These are phyloP conservation scores for Ottelia alismoides DNA, from an alignment of 106 monocot genomes.

Conservation along the genomic window DNA sequence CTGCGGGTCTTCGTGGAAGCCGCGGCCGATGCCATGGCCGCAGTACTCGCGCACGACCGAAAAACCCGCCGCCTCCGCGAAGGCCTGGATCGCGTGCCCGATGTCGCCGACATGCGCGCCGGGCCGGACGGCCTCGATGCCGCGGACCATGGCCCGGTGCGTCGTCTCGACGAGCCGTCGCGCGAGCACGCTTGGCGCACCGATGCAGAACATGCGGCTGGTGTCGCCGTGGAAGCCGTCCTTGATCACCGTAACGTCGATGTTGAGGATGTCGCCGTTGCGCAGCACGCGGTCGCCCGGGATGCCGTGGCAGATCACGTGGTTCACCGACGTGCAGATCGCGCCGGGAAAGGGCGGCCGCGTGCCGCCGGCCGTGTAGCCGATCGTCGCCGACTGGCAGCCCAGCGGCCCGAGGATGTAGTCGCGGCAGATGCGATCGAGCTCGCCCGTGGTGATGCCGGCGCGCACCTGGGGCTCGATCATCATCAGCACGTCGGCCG, in stretches of 20 bases:
- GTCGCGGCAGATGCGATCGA: neutral
- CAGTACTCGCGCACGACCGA: neutral
- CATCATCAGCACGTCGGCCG: too few relatives aligned
- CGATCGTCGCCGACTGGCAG: too few relatives aligned
- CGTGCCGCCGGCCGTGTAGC: too few relatives aligned
- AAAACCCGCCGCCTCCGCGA: neutral
- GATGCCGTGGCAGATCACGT: neutral
- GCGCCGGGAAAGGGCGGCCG: neutral
- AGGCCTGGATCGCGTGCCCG: neutral
- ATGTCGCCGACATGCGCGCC: neutral
- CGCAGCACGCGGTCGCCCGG: neutral
- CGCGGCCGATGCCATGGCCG: neutral
- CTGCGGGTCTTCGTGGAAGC: neutral
- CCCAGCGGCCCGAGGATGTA: too few relatives aligned
- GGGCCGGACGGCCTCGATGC: neutral
- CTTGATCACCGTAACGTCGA: neutral
- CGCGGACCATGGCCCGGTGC: neutral
- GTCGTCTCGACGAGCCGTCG: neutral
- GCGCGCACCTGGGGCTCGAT: too few relatives aligned
- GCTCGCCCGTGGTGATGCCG: too few relatives aligned
- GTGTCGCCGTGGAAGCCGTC: neutral
- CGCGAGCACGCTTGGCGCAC: neutral
- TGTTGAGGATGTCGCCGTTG: neutral
- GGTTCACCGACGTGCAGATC: neutral
- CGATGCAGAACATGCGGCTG: neutral